A percentile compares a stretch with the other conserved stretches of the same genome.
phyloP scores from a whole-genome alignment of 768 basidiomycete species.

The Suillus tomentosus region DNA sequence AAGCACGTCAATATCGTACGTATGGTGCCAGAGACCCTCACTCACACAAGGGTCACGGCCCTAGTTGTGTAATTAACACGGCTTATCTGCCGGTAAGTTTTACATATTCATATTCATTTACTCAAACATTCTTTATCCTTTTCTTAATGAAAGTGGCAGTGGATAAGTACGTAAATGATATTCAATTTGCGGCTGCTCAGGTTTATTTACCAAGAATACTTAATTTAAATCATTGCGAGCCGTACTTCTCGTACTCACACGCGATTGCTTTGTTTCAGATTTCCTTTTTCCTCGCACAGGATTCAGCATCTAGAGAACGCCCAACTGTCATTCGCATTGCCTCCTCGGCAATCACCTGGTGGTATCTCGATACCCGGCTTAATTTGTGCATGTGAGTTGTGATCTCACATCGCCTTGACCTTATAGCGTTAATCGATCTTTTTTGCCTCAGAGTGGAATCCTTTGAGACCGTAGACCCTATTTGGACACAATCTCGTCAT shows the following conservation, averaged over 20 bases:
- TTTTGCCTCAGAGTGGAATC: no score
- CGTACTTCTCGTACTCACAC: slow-evolving; percentile 32
- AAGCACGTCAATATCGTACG: slow-evolving; percentile 19
- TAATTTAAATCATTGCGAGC: slow-evolving; percentile 10
- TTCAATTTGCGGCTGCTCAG: slow-evolving; percentile 36
- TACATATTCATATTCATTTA: not conserved
- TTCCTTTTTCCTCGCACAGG: not conserved
- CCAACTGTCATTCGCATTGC: not conserved
- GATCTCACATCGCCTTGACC: not conserved
- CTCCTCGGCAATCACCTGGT: not conserved
- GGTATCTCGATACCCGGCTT: slow-evolving; percentile 12
- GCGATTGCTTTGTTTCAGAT: not conserved
- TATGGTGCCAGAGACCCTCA: slow-evolving; percentile 1
- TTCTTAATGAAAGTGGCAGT: slow-evolving; percentile 36
- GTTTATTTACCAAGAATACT: slow-evolving; percentile 40
- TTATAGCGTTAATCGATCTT: slow-evolving; percentile 31
- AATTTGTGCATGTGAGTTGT: slow-evolving; percentile 18
- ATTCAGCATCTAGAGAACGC: not conserved
- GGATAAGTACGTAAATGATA: slow-evolving; percentile 44
- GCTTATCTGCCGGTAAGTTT: slow-evolving; percentile 26
- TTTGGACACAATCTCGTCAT: no score
- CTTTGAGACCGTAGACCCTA: no score
- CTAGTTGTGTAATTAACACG: slow-evolving; percentile 24
- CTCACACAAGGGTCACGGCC: slow-evolving; percentile 27
- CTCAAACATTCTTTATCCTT: slow-evolving; percentile 31